phyloP scores from a whole-genome alignment of 805 yeast genomes.

The Ogataea henricii region DNA sequence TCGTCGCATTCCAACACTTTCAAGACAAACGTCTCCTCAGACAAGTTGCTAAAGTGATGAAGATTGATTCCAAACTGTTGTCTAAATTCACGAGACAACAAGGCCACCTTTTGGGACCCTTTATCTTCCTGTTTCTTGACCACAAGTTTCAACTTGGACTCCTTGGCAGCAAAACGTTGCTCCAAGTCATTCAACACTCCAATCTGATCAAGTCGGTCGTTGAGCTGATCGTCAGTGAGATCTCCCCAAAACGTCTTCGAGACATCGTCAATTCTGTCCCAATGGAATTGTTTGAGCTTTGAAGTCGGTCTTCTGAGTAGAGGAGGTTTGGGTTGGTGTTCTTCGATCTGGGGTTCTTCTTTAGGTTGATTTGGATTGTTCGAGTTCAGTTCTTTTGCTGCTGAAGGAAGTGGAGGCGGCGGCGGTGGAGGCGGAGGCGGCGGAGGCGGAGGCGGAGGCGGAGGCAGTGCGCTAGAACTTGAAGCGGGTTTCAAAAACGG shows the following conservation, averaged over 20 bases:
- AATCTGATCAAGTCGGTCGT: conserved; percentile 49
- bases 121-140: conserved; percentile 41
- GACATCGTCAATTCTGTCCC: conserved; percentile 71
- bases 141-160: conserved; percentile 26
- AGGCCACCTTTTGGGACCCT: conserved; percentile 49
- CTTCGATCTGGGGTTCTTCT: neutral
- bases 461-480: conserved; percentile 13
- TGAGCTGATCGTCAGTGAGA: conserved; percentile 44
- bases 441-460: conserved; percentile 22
- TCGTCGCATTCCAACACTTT: conserved; percentile 64
- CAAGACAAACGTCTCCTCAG: conserved; percentile 55
- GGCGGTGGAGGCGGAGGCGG: conserved; percentile 20
- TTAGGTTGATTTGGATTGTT: neutral
- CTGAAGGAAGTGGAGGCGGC: conserved; percentile 19
- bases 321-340: neutral
- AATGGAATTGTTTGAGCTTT: conserved; percentile 75
- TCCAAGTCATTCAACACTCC: conserved; percentile 73
- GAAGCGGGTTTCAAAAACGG: conserved; percentile 18
- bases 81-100: conserved; percentile 68
- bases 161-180: conserved; percentile 50
- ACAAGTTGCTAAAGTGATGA: conserved; percentile 56
- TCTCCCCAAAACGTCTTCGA: conserved; percentile 66
- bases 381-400: neutral
- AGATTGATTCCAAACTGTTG: conserved; percentile 82
- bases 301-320: conserved; percentile 24